A percentile compares a stretch with the other conserved stretches of the same genome.
phyloP scores from a whole-genome alignment of 169 alveolate species.

The Plasmodium vivax region DNA sequence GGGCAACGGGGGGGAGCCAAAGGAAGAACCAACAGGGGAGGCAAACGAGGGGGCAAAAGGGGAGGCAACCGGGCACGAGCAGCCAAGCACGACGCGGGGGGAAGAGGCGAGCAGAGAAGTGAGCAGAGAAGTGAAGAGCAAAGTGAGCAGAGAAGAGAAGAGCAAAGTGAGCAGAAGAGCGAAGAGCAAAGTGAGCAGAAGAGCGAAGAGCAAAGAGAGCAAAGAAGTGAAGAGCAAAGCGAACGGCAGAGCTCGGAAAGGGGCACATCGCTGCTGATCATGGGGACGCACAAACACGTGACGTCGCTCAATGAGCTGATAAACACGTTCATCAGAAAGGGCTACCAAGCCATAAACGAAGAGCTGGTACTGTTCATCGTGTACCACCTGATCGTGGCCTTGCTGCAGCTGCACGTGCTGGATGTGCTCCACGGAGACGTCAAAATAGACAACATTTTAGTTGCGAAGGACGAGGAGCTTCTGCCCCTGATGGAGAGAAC shows the following conservation, averaged over 20 bases:
- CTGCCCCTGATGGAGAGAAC: neutral
- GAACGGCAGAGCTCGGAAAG: neutral
- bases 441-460: conserved; percentile 62
- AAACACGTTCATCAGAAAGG: conserved; percentile 27
- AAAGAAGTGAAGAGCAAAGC: neutral
- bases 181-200: neutral
- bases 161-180: neutral
- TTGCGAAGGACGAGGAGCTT: conserved; percentile 8
- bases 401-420: conserved; percentile 48
- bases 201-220: neutral
- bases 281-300: conserved; percentile 48
- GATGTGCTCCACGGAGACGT: conserved; percentile 68
- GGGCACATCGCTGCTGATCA: conserved; percentile 27
- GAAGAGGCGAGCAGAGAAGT: neutral
- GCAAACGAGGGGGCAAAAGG: neutral
- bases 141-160: neutral
- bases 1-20: neutral
- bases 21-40: neutral
- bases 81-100: neutral
- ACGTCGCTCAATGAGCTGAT: conserved; percentile 47
- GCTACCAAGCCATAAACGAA: conserved; percentile 25
- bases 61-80: neutral
- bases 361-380: conserved; percentile 50
- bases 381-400: conserved; percentile 34
- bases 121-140: neutral